Percentiles rank a stretch among this genome's conserved stretches.
phyloP scores from a whole-genome alignment of 768 basidiomycete species.

The Rhodocollybia butyracea region DNA sequence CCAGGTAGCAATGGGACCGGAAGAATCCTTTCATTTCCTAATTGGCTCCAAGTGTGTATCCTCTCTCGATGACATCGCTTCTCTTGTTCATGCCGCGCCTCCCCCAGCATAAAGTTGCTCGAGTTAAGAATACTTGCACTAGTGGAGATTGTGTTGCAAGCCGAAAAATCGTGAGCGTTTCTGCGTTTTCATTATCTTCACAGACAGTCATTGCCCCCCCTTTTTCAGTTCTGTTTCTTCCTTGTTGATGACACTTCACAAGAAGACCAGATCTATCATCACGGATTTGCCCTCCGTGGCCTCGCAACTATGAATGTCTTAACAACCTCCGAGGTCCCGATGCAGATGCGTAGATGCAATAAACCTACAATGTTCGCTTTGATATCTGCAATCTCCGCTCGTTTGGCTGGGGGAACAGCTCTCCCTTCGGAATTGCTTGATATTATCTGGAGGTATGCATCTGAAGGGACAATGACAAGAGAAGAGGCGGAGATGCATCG shows the following conservation, averaged over 20 bases:
- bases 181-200: background rate
- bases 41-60: slow-evolving; percentile 3
- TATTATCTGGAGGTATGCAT: background rate
- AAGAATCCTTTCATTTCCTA: slow-evolving; percentile 3
- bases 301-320: background rate
- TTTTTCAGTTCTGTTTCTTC: slow-evolving; percentile 1
- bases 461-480: background rate
- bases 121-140: background rate
- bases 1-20: background rate
- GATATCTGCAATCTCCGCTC: background rate
- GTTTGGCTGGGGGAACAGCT: background rate
- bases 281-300: background rate
- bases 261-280: background rate
- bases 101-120: background rate
- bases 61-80: background rate
- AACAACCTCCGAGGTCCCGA: slow-evolving; percentile 5
- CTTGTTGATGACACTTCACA: background rate
- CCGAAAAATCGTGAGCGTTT: background rate
- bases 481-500: background rate
- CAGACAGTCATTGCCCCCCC: fast-evolving
- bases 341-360: background rate
- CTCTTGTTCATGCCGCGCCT: no score
- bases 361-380: background rate
- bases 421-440: background rate
- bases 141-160: background rate